phyloP scores from a whole-genome alignment of 192 early-diverging fungal species.

The Backusella westeae region DNA sequence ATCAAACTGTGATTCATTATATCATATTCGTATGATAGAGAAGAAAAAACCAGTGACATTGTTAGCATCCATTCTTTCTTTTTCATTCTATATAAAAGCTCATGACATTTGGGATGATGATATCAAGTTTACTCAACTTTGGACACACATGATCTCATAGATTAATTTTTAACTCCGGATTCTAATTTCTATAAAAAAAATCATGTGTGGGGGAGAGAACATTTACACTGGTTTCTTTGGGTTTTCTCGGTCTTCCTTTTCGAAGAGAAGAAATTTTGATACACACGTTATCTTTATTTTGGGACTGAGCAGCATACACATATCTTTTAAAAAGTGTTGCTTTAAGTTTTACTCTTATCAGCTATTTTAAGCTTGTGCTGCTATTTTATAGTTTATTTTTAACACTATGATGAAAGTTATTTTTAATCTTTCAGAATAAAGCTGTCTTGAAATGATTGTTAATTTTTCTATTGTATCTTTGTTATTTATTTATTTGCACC shows the following conservation, averaged over 20 bases:
- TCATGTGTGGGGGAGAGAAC: background rate
- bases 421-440: background rate
- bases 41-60: background rate
- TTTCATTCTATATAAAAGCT: background rate
- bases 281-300: background rate
- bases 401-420: background rate
- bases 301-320: background rate
- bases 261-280: background rate
- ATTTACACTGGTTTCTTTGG: no score
- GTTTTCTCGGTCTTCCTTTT: background rate
- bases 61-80: background rate
- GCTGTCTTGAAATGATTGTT: background rate
- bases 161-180: background rate
- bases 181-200: conserved; percentile 8
- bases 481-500: no score
- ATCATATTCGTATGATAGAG: background rate
- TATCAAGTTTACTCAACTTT: background rate
- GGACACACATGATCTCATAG: background rate
- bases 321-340: background rate
- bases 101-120: background rate
- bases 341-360: background rate
- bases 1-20: background rate
- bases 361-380: background rate
- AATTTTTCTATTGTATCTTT: no score
- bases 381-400: background rate